Evolutionary conservation across 1,139 yeast species (phyloP).

Genomic region (Debaryomyces udenii): DNA sequence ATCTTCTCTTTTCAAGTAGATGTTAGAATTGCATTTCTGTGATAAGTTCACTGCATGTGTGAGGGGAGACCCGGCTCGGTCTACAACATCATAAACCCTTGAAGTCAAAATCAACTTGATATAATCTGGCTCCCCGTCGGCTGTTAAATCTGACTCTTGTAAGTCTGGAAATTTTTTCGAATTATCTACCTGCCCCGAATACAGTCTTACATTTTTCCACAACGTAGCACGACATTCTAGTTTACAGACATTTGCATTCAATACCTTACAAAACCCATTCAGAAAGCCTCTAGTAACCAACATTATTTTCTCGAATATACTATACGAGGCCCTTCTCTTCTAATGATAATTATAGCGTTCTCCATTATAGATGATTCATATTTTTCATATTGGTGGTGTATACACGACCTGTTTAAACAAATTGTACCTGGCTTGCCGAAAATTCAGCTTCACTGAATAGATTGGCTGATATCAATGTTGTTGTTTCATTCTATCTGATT

Average conservation of each 20-base stretch:
- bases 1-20: conserved; percentile 87
- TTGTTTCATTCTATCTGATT: too few relatives aligned
- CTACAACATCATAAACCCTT: conserved; percentile 90
- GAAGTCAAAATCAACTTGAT: conserved; percentile 87
- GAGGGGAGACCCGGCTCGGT: conserved; percentile 76
- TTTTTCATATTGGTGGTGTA: too few relatives aligned
- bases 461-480: too few relatives aligned
- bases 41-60: conserved; percentile 76
- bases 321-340: too few relatives aligned
- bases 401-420: too few relatives aligned
- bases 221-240: background rate
- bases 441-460: too few relatives aligned
- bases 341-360: too few relatives aligned
- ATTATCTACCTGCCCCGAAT: background rate
- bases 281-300: background rate
- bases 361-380: too few relatives aligned
- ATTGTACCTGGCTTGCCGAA: too few relatives aligned
- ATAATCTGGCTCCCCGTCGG: conserved; percentile 85
- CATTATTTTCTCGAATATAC: background rate
- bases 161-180: conserved; percentile 49
- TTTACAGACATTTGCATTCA: background rate
- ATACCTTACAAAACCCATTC: background rate
- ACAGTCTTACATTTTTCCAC: background rate
- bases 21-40: conserved; percentile 69
- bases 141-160: conserved; percentile 50